Base-by-base conservation (phyloP, 208 protist species). In the Blechomonas ayalai region DNA sequence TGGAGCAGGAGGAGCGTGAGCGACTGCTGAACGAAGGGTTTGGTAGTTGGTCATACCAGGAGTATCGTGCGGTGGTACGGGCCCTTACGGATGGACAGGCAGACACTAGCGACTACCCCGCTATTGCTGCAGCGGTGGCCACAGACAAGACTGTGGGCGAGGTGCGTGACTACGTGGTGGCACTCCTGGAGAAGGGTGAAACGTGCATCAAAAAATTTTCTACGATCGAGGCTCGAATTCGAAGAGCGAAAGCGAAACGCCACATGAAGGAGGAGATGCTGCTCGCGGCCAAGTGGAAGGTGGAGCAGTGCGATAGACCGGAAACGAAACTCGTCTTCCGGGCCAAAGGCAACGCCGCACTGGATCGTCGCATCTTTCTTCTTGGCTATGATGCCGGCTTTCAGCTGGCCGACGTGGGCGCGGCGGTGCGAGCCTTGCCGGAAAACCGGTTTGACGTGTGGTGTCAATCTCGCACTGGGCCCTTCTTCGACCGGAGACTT, bases 391-490 rank as follows among this genome's bases (percentile, higher is more conserved):
- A 87, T n/a, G 12, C 56, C 0, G 77, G 78, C 7, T 88, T 92
- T 34, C 37, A 59, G 22, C 26, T 43, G 29, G 4, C 39, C 15
- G 73, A 75, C 20, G 59, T 66, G 18, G 53, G 53, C 27, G 67
- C 73, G 35, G 24, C 67, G 16, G 51, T 88, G 9, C 77, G 72
- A 10, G 32, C 18, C 29, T 60, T 74, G 36, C 81, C 85, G 4
- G 69, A 90, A 61, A 74, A 83, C 52, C 52, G 60, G 4, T 93
- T 93, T 62, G 71, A 93, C 41, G 76, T 90, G 9, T 90, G 78
- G 79, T 84, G 59, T 26, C 79, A 87, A 34, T 83, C 85, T 8
- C 59, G 78, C 12, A 54, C 48, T 1, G 68, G 76, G 2, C 38
- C 36, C 23, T 90, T 78, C 41, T 88, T 82, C 45, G 59, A 75